Evolutionary conservation across 2,329 filamentous ascomycete genomes (phyloP).

Genomic region (Clarireedia monteithiana): DNA sequence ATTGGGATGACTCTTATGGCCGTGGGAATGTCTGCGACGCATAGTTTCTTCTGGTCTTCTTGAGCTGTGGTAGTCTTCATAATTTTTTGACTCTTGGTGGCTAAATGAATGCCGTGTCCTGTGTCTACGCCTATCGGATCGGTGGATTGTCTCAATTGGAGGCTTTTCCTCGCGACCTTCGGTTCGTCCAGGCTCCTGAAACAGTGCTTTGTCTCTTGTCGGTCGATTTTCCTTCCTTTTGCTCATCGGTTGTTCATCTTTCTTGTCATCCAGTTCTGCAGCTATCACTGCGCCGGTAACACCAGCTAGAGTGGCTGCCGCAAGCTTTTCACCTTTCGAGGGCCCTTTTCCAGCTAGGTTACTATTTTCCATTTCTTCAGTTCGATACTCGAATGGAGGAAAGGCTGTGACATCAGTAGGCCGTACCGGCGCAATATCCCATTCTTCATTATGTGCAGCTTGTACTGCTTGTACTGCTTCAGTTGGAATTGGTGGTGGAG

Average conservation of each 20-base stretch:
- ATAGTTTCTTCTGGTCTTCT: constrained; percentile 5
- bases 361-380: not conserved
- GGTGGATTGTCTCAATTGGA: not conserved
- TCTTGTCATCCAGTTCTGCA: not conserved
- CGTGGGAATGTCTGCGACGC: constrained; percentile 7
- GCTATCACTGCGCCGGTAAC: not conserved
- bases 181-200: not conserved
- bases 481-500: too few species aligned
- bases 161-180: not conserved
- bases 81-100: not conserved
- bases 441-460: too few species aligned
- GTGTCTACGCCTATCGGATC: constrained; percentile 4
- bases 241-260: not conserved
- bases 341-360: not conserved
- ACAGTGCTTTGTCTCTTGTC: not conserved
- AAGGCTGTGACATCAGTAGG: not conserved
- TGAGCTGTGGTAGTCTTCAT: constrained; percentile 4
- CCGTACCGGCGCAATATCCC: not conserved
- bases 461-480: too few species aligned
- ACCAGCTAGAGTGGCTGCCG: constrained; percentile 2
- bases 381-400: not conserved
- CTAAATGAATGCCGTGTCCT: constrained; percentile 8
- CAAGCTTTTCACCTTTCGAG: not conserved
- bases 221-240: not conserved
- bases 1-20: constrained; percentile 1